Evolutionary conservation across 2,329 filamentous ascomycete genomes (phyloP).

Genomic region (Parascedosporium putredinis): DNA sequence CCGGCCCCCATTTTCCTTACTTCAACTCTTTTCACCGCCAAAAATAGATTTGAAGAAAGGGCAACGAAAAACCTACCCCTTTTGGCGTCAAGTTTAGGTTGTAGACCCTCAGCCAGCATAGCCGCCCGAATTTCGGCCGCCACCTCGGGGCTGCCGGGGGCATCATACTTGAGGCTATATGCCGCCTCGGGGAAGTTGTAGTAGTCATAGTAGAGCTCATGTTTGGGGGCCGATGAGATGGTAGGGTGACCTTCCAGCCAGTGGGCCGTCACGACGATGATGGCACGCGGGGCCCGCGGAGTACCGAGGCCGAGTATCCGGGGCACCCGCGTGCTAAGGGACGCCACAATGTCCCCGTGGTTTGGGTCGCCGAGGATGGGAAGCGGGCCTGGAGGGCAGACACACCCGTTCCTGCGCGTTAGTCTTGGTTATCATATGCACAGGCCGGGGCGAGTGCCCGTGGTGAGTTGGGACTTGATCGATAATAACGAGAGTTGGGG

Average conservation of each 20-base stretch:
- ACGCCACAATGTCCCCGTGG: constrained; percentile 40
- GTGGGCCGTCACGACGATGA: constrained; percentile 48
- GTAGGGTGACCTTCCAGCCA: constrained; percentile 39
- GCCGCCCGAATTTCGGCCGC: constrained; percentile 36
- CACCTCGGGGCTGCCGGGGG: constrained; percentile 42
- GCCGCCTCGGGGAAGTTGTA: constrained; percentile 45
- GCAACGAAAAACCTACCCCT: constrained; percentile 15
- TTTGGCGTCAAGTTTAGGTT: constrained; percentile 24
- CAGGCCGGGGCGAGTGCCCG: no score
- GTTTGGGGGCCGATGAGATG: constrained; percentile 37
- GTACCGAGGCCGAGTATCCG: constrained; percentile 44
- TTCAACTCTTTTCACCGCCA: neutral
- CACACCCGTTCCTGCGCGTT: no score
- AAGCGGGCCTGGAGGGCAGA: constrained; percentile 35
- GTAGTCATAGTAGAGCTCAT: constrained; percentile 47
- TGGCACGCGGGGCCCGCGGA: constrained; percentile 31
- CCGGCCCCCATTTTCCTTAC: neutral
- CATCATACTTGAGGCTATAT: constrained; percentile 45
- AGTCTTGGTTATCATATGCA: no score
- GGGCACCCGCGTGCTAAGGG: constrained; percentile 42
- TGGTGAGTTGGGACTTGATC: no score
- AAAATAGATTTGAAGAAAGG: no score
- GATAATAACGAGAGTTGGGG: no score
- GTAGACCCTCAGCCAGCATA: constrained; percentile 35
- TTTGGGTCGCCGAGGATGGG: constrained; percentile 45